phyloP scores from a whole-genome alignment of 192 early-diverging fungal genomes.

The Backusella mclennaniae region DNA sequence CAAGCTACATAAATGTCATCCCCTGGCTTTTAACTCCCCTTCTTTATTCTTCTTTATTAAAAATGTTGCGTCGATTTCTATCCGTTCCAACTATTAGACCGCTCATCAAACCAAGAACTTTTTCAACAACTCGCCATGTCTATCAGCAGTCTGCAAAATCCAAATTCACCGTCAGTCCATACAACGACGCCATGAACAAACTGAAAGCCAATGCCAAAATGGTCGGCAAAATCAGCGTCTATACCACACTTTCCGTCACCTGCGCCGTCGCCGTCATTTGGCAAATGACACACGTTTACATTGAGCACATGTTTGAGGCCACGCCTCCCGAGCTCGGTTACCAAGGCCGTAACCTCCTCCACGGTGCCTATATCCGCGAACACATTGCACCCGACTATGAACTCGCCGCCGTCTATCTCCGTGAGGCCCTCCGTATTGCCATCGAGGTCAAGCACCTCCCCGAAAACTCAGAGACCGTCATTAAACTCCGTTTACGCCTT shows the following conservation, averaged over 20 bases:
- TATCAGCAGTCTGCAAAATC: neutral
- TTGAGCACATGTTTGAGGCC: slow-evolving; percentile 47
- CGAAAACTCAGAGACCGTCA: slow-evolving; percentile 12
- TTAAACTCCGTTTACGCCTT: slow-evolving; percentile 24
- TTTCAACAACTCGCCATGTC: neutral
- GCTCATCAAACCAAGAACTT: neutral
- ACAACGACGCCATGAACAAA: slow-evolving; percentile 15
- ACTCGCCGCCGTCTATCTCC: slow-evolving; percentile 41
- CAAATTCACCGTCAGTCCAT: slow-evolving; percentile 26
- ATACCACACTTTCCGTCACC: slow-evolving; percentile 33
- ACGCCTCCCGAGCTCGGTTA: slow-evolving; percentile 40
- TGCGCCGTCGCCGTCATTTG: slow-evolving; percentile 35
- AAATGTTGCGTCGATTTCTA: neutral
- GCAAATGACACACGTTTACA: slow-evolving; percentile 49
- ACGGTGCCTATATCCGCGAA: slow-evolving; percentile 58
- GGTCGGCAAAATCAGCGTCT: slow-evolving; percentile 24
- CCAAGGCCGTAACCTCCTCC: slow-evolving; percentile 41
- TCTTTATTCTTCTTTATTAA: neutral
- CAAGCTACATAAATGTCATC: neutral
- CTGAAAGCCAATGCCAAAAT: slow-evolving; percentile 25
- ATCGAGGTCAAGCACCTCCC: slow-evolving; percentile 27
- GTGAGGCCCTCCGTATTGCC: slow-evolving; percentile 32
- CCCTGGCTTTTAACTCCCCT: neutral
- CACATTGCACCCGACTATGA: slow-evolving; percentile 42
- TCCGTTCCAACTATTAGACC: neutral